A percentile compares a stretch with the other conserved stretches of the same genome.
Evolutionary conservation across 345 rosid species (phyloP).

Genomic region (Eucalyptus cloeziana): DNA sequence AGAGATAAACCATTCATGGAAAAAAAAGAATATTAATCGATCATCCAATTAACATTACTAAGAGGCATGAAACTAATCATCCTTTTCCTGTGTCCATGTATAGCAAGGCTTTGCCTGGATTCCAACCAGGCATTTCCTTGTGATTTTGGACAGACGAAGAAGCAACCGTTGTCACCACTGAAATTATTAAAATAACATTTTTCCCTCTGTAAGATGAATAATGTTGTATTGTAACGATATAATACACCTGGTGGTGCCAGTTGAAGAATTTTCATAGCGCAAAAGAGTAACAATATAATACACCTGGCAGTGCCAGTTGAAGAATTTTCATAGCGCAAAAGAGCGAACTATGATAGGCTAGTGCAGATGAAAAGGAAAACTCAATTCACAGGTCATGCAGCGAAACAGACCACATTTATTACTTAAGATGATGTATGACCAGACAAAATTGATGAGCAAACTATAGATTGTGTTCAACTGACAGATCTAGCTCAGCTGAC

Average conservation of each 20-base stretch:
- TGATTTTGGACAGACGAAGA: background rate
- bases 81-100: background rate
- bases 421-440: background rate
- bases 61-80: background rate
- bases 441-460: background rate
- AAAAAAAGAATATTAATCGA: background rate
- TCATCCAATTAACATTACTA: background rate
- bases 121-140: background rate
- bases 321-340: background rate
- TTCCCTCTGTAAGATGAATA: background rate
- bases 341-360: background rate
- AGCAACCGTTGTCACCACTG: background rate
- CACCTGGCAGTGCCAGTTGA: background rate
- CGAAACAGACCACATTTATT: background rate
- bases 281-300: background rate
- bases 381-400: background rate
- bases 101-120: background rate
- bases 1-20: background rate
- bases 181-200: background rate
- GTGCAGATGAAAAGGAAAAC: background rate
- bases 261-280: background rate
- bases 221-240: background rate
- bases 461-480: background rate
- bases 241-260: background rate
- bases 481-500: background rate